Conservation (phyloP, 2,329 filamentous ascomycete genomes). For the Aureobasidium sp. region DNA sequence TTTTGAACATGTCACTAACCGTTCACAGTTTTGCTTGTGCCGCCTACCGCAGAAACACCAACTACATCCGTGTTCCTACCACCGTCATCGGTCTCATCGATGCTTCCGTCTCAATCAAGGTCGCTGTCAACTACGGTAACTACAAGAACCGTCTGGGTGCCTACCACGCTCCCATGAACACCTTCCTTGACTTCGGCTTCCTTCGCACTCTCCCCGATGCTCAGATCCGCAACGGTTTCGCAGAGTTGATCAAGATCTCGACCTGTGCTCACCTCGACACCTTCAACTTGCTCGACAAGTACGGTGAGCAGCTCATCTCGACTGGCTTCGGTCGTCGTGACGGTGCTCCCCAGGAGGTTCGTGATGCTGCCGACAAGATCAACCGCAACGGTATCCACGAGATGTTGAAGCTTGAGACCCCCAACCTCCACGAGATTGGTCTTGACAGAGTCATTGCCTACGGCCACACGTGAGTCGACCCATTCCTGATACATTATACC, state of each 20-base stretch:
- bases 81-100: constrained; percentile 71
- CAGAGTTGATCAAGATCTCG: constrained; percentile 70
- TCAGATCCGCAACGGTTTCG: constrained; percentile 67
- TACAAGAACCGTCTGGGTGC: constrained; percentile 70
- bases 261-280: constrained; percentile 61
- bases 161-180: constrained; percentile 65
- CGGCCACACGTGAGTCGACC: constrained; percentile 54
- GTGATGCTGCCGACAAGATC: constrained; percentile 57
- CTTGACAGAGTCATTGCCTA: constrained; percentile 68
- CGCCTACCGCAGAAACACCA: constrained; percentile 64
- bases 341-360: constrained; percentile 49
- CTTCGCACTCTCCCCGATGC: constrained; percentile 59
- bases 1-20: constrained; percentile 22
- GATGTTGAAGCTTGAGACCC: constrained; percentile 67
- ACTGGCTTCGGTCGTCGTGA: constrained; percentile 59
- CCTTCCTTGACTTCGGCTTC: constrained; percentile 68
- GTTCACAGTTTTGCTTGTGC: constrained; percentile 58
- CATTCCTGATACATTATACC: neutral
- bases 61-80: constrained; percentile 67
- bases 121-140: constrained; percentile 70
- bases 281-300: constrained; percentile 61
- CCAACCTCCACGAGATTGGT: constrained; percentile 66
- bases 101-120: constrained; percentile 68
- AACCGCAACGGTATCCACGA: constrained; percentile 63
- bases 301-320: constrained; percentile 60